Base-by-base conservation (phyloP, 2,329 filamentous ascomycete genomes). In the Cladosporium colombiae region DNA sequence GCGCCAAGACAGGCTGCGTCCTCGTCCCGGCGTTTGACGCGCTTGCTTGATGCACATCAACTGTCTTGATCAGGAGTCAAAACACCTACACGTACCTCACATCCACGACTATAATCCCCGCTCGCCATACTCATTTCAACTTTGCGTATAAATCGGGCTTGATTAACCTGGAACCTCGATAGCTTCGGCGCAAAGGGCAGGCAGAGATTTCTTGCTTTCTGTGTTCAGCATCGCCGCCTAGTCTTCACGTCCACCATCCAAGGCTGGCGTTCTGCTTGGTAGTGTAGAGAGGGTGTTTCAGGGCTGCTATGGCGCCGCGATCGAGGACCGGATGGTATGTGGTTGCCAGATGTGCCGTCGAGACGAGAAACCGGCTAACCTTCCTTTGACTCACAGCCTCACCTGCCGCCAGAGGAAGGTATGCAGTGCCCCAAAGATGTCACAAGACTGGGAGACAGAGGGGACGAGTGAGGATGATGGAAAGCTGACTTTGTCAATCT, bases 241-340 rank as follows among this genome's bases (percentile, higher is more conserved):
- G 13, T 18, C 33, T 57, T 16, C n/a, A 35, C 33, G n/a, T 33
- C 55, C 23, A 37, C 33, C 21, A 16, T 14, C 29, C 55, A 27
- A 23, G 16, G 33, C 55, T 40, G 55, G 55, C 5, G n/a, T 37
- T 10, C 14, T 23, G 11, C 18, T 57, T 57, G 55, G 40, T 16
- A 57, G 11, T 33, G 18, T 33, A 55, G 52, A 33, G 40, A 46
- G 40, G 8, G 52, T 33, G 27, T 53, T 53, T 58, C 44, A 59
- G 56, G 40, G 56, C 56, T 44, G 56, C 35, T 29, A 74, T 73
- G 72, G 71, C 71, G 66, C 73, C 72, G 64, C 68, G 75, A 49
- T 76, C 74, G 31, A 69, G 75, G 63, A 76, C 75, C 35, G 75
- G 75, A 53, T 77, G 75, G 75, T 77, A 66, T 71, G 71, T 70